phyloP scores from a whole-genome alignment of 1,139 yeast genomes.

The Suzukiozyma palmioleophila region DNA sequence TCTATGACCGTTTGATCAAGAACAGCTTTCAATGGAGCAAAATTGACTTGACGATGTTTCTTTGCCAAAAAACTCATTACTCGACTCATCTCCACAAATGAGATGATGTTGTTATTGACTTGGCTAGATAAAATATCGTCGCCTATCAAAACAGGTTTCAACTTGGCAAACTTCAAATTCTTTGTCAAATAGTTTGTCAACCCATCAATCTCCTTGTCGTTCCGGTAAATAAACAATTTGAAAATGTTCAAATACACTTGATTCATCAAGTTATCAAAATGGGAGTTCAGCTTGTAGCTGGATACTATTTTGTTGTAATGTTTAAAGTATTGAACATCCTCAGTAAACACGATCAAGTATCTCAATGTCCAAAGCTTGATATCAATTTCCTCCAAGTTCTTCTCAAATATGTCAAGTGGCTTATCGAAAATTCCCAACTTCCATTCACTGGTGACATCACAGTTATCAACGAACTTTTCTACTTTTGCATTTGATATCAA shows the following conservation, averaged over 20 bases:
- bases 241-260: constrained; percentile 23
- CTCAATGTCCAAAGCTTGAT: constrained; percentile 22
- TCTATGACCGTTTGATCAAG: constrained; percentile 10
- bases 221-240: constrained; percentile 15
- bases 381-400: constrained; percentile 9
- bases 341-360: constrained; percentile 20
- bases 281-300: constrained; percentile 11
- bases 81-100: constrained; percentile 24
- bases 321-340: constrained; percentile 13
- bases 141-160: constrained; percentile 13
- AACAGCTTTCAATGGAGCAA: constrained; percentile 7
- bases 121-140: constrained; percentile 16
- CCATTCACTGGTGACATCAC: constrained; percentile 48
- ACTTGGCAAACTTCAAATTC: constrained; percentile 26
- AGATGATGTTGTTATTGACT: constrained; percentile 19
- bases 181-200: constrained; percentile 26
- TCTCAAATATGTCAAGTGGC: constrained; percentile 11
- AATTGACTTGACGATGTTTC: constrained; percentile 2
- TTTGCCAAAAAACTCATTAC: constrained; percentile 13
- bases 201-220: constrained; percentile 24
- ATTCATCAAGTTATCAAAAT: constrained; percentile 21
- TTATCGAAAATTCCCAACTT: constrained; percentile 29
- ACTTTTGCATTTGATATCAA: constrained; percentile 10
- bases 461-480: constrained; percentile 33
- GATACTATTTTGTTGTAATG: constrained; percentile 23